phyloP scores from a whole-genome alignment of 345 rosid species.

The Salix caprea region DNA sequence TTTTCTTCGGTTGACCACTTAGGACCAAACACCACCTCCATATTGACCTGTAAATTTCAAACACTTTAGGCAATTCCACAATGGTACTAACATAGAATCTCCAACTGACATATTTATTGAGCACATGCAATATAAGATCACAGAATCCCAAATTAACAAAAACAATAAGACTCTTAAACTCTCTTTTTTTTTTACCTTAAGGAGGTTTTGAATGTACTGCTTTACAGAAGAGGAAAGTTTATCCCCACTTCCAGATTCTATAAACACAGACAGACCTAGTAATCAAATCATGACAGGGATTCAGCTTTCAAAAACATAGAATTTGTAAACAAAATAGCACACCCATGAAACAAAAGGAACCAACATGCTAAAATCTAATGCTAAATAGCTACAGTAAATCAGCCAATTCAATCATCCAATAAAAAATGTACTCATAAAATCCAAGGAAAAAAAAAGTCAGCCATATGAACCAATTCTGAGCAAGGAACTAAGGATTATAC shows the following conservation, averaged over 20 bases:
- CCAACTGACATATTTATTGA: neutral
- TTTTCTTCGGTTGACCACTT: constrained; percentile 78
- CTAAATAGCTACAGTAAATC: neutral
- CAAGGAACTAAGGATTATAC: constrained; percentile 22
- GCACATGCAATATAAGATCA: neutral
- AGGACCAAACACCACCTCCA: constrained; percentile 65
- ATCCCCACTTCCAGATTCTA: constrained; percentile 70
- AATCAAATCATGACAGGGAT: constrained; percentile 5
- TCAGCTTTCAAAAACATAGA: neutral
- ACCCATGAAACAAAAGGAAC: neutral
- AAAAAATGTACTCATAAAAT: too few species aligned
- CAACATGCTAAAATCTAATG: neutral
- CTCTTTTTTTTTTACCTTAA: constrained; percentile 40
- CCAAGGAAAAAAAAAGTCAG: neutral
- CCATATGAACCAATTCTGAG: too few species aligned
- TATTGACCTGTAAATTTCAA: constrained; percentile 46
- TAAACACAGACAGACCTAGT: constrained; percentile 50
- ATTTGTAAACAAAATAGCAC: neutral
- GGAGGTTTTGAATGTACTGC: constrained; percentile 51
- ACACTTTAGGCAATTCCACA: neutral
- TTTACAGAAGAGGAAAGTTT: constrained; percentile 52
- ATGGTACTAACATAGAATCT: neutral
- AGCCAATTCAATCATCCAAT: neutral
- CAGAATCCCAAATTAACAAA: neutral
- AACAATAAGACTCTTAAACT: neutral